Evolutionary conservation across 495 filamentous ascomycete species (phyloP).

Genomic region (Xylaria longipes): DNA sequence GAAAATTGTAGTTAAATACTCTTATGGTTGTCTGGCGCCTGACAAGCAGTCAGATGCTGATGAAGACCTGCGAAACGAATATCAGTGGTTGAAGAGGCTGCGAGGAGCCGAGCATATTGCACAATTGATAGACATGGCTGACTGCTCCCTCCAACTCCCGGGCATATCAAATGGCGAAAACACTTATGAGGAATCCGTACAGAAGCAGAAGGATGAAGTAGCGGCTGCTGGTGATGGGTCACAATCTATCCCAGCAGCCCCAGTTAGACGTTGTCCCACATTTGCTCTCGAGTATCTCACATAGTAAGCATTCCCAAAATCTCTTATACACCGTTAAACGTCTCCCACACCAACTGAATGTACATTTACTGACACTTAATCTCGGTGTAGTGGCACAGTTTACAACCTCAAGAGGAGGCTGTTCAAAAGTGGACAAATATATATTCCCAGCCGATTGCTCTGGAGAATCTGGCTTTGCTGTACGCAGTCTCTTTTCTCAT

Average conservation of each 20-base stretch:
- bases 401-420: neutral
- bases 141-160: neutral
- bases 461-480: constrained; percentile 10
- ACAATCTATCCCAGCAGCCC: neutral
- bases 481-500: too few relatives aligned
- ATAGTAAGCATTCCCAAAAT: neutral
- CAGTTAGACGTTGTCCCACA: neutral
- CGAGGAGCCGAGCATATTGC: constrained; percentile 15
- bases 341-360: neutral
- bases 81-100: neutral
- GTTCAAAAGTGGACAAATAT: too few relatives aligned
- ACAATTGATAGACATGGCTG: constrained; percentile 5
- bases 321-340: neutral
- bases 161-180: neutral
- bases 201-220: too few relatives aligned
- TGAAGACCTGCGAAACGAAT: constrained; percentile 11
- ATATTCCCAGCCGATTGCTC: neutral
- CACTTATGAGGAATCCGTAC: neutral
- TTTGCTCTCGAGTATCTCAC: constrained; percentile 5
- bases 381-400: neutral
- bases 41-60: constrained; percentile 14
- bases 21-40: neutral
- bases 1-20: constrained; percentile 11
- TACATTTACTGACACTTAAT: neutral
- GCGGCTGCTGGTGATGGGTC: neutral